These are phyloP conservation scores for Diplodia seriata DNA, from an alignment of 2,329 filamentous ascomycete genomes.

Conservation along the genomic window DNA sequence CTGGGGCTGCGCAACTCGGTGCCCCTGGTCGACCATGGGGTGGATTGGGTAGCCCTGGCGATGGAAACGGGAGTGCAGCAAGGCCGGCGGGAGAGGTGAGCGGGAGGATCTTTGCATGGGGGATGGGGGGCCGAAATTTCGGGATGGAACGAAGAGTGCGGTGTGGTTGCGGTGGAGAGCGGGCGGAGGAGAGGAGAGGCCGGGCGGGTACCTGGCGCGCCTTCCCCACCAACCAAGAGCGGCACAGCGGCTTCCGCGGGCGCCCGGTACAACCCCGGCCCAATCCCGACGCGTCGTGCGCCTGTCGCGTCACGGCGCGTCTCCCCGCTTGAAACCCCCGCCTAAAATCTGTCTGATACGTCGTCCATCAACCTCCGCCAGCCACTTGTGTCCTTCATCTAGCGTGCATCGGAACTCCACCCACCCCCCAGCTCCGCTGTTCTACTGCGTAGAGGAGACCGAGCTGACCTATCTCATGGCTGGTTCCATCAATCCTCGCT, in stretches of 20 bases:
- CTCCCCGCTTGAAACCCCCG: not conserved
- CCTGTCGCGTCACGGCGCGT: conserved; percentile 8
- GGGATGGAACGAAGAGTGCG: not conserved
- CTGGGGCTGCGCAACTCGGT: not conserved
- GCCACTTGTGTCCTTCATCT: not conserved
- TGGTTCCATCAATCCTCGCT: conserved; percentile 6
- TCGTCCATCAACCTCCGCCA: not conserved
- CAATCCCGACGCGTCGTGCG: too few relatives aligned
- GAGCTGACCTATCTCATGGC: conserved; percentile 7
- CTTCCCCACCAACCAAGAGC: not conserved
- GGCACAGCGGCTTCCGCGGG: too few relatives aligned
- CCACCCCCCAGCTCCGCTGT: not conserved
- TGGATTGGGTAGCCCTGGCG: conserved; percentile 1
- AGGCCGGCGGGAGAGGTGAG: conserved; percentile 2
- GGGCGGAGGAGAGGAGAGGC: conserved; percentile 1
- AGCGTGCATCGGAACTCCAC: not conserved
- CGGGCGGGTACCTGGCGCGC: conserved; percentile 8
- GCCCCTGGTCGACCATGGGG: conserved; percentile 1
- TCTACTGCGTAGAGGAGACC: not conserved
- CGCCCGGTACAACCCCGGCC: not conserved
- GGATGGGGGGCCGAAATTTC: conserved; percentile 13
- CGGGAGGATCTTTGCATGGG: conserved; percentile 17
- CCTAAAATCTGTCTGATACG: not conserved
- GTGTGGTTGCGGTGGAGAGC: conserved; percentile 22
- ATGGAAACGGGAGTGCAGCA: conserved; percentile 14